Base-by-base conservation (phyloP, 345 rosid genomes). In the Citrus inodora region DNA sequence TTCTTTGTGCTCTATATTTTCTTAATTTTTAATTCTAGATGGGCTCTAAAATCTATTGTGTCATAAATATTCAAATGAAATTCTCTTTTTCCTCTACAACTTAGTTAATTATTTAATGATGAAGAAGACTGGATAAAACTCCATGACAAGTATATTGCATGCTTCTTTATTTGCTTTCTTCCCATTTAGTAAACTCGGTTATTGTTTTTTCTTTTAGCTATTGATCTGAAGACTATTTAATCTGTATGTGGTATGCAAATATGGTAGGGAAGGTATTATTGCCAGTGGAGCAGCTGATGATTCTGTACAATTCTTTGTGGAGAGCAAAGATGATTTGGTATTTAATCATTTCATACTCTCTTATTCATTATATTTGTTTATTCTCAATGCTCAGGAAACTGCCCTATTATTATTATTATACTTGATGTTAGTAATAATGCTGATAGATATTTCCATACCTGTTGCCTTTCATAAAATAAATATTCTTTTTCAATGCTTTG, bases 241-340 rank as follows among this genome's bases (percentile, higher is more conserved):
- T 61, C n/a, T 48, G 16, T 46, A 30, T 62, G 27, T 76, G 59
- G 9, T 64, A 30, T 78, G 42, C 74, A 78, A 62, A 64, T 73
- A 30, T 82, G 79, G 73, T 83, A 92, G 99, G 86, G 96, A 93
- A 53, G 94, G 88, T 67, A 80, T 93, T 74, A 93, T 95, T 83
- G 97, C 90, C 53, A 93, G 91, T 87, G 99, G 95, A 83, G 98
- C 96, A 37, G 99, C 97, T 40, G 98, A 93, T 88, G 91, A 92
- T 88, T 97, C 95, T 46, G 81, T 95, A 68, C 78, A 92, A 27
- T 81, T 92, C 81, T 95, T 95, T 83, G 87, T 84, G 76, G 93
- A 92, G 82, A 82, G 83, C 86, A 89, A 87, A 86, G 89, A 88
- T 81, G 91, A 74, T 78, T 82, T 74, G 84, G 99, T 93, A 88